A percentile compares a stretch with the other conserved stretches of the same genome.
phyloP scores from a whole-genome alignment of 2,329 filamentous ascomycete genomes.

The Pseudogymnoascus sp. region DNA sequence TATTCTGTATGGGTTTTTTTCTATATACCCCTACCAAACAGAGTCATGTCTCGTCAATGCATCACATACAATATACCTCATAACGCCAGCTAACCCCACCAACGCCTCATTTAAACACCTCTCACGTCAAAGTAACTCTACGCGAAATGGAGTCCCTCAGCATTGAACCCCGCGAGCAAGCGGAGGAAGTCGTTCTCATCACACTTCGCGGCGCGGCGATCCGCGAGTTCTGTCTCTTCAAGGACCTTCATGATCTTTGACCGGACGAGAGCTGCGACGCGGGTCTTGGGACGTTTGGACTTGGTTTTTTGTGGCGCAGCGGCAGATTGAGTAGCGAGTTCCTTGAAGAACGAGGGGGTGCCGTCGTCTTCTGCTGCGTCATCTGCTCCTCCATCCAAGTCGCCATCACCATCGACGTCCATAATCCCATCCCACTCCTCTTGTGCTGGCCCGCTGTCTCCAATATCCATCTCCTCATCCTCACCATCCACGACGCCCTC shows the following conservation, averaged over 20 bases:
- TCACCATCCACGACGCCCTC: conserved; percentile 47
- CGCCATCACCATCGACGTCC: conserved; percentile 36
- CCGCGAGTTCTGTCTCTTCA: conserved; percentile 69
- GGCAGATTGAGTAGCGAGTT: conserved; percentile 35
- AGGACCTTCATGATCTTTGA: conserved; percentile 81
- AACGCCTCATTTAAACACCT: not conserved
- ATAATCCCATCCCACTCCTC: conserved; percentile 43
- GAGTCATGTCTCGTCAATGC: not conserved
- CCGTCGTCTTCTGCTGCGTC: conserved; percentile 51
- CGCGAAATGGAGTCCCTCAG: conserved; percentile 87
- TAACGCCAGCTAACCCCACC: conserved; percentile 1
- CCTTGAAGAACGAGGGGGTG: conserved; percentile 76
- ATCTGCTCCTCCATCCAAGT: conserved; percentile 32
- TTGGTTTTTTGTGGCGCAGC: conserved; percentile 43
- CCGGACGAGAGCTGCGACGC: conserved; percentile 71
- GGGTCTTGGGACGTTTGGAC: conserved; percentile 67
- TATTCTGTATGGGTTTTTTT: not conserved
- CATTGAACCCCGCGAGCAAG: conserved; percentile 73
- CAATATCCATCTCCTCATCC: conserved; percentile 38
- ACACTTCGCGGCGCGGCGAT: conserved; percentile 75
- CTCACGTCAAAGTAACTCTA: conserved; percentile 26
- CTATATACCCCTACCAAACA: not conserved
- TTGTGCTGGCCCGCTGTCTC: conserved; percentile 37
- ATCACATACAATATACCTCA: not conserved
- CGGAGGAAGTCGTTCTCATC: conserved; percentile 89